Evolutionary conservation across 495 filamentous ascomycete genomes (phyloP).

Genomic region (Penicillium bovifimosum): DNA sequence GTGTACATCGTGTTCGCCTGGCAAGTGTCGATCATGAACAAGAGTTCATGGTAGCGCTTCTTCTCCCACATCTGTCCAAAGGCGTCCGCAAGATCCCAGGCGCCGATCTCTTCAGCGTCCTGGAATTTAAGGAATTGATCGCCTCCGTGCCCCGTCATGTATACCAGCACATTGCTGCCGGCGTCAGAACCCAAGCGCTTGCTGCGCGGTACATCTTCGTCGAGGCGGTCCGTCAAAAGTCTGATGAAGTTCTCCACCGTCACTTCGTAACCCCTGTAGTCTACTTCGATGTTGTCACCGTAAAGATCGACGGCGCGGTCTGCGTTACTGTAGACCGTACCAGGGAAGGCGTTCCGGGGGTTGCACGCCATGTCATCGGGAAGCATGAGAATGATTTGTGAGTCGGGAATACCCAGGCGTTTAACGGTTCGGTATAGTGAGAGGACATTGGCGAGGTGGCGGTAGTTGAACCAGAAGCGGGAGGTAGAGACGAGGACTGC

Average conservation of each 20-base stretch:
- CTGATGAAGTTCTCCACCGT: conserved; percentile 99
- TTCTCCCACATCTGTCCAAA: conserved; percentile 99
- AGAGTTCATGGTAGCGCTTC: conserved; percentile 87
- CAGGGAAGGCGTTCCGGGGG: conserved; percentile 94
- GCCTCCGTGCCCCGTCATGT: conserved; percentile 99
- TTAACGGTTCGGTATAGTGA: conserved; percentile 98
- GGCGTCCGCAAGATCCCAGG: conserved; percentile 92
- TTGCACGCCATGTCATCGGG: conserved; percentile 99
- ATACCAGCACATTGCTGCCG: conserved; percentile 92
- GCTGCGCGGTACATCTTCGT: conserved; percentile 86
- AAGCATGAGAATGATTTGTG: conserved; percentile 98
- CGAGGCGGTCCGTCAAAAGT: conserved; percentile 85
- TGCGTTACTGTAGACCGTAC: conserved; percentile 97
- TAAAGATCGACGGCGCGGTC: conserved; percentile 94
- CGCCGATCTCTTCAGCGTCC: conserved; percentile 93
- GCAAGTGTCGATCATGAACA: conserved; percentile 99
- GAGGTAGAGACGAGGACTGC: conserved; percentile 97
- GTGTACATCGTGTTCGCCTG: conserved; percentile 99
- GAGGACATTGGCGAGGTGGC: conserved; percentile 94
- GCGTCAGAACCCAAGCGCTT: conserved; percentile 90
- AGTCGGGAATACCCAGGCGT: conserved; percentile 94
- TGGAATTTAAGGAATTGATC: conserved; percentile 99
- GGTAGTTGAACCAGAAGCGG: conserved; percentile 99
- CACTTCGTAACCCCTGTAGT: conserved; percentile 96
- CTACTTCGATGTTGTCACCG: conserved; percentile 98